These are phyloP conservation scores for Venturia carpophila DNA, from an alignment of 2,329 filamentous ascomycete genomes.

Conservation along the genomic window DNA sequence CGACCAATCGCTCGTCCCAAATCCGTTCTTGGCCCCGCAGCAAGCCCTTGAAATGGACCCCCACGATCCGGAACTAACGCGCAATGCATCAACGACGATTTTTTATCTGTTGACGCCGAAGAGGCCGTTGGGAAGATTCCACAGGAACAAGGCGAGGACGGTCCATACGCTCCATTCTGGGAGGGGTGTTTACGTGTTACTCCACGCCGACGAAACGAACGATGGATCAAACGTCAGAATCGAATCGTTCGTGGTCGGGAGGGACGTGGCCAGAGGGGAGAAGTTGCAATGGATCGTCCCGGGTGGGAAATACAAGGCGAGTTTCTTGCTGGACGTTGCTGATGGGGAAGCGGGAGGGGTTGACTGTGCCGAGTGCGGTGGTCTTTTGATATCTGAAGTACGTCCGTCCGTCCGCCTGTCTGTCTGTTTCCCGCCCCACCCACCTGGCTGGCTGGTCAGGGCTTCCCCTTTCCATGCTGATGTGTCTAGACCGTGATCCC, in stretches of 20 bases:
- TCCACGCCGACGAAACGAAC: constrained; percentile 48
- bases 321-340: constrained; percentile 47
- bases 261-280: constrained; percentile 50
- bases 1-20: constrained; percentile 44
- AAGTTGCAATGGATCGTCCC: constrained; percentile 61
- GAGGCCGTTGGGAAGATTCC: constrained; percentile 52
- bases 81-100: constrained; percentile 54
- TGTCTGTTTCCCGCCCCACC: background rate
- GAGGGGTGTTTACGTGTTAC: constrained; percentile 55
- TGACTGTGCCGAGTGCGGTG: constrained; percentile 27
- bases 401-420: constrained; percentile 19
- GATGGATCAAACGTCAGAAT: constrained; percentile 38
- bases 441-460: too few relatives aligned
- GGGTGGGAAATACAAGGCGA: constrained; percentile 59
- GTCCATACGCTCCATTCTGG: constrained; percentile 60
- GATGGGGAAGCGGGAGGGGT: constrained; percentile 29
- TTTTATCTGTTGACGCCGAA: constrained; percentile 55
- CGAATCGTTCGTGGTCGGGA: constrained; percentile 59
- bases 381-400: constrained; percentile 56
- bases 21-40: constrained; percentile 38
- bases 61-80: constrained; percentile 34
- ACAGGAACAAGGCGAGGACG: constrained; percentile 54
- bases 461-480: too few relatives aligned
- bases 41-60: constrained; percentile 22
- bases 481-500: background rate